Evolutionary conservation across 2,329 filamentous ascomycete species (phyloP).

Genomic region (Leptographium radiaticola): DNA sequence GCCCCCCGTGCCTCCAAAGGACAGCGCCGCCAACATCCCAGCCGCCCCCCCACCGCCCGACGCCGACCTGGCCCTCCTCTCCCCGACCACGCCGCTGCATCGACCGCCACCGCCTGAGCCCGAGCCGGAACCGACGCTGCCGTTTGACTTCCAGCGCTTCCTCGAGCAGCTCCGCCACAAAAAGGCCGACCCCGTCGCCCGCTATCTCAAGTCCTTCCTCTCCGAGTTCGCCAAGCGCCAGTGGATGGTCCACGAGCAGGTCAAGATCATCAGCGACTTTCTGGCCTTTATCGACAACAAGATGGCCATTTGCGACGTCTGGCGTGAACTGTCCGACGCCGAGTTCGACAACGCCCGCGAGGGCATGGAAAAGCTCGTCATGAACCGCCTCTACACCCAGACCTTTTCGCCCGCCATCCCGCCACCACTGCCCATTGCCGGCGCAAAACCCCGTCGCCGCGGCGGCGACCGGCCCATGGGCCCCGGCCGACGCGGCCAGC

Average conservation of each 20-base stretch:
- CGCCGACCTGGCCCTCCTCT: conserved; percentile 24
- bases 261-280: conserved; percentile 97
- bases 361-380: conserved; percentile 98
- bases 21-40: conserved; percentile 15
- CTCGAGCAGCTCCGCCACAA: conserved; percentile 90
- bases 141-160: conserved; percentile 96
- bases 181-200: conserved; percentile 93
- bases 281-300: conserved; percentile 94
- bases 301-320: conserved; percentile 95
- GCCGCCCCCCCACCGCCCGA: conserved; percentile 11
- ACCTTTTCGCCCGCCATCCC: conserved; percentile 94
- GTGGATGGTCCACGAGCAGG: conserved; percentile 99
- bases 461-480: conserved; percentile 57
- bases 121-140: conserved; percentile 68
- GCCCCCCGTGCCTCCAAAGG: conserved; percentile 48
- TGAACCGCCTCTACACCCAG: conserved; percentile 92
- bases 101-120: conserved; percentile 59
- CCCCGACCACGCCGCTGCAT: conserved; percentile 37
- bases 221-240: conserved; percentile 93
- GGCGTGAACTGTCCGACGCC: conserved; percentile 87
- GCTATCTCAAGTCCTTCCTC: conserved; percentile 88
- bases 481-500: conserved; percentile 81
- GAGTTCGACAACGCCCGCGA: conserved; percentile 98
- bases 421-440: conserved; percentile 59
- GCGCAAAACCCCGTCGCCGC: conserved; percentile 54